phyloP scores from a whole-genome alignment of 129 eudicot species.

The Oenanthe sinensis region DNA sequence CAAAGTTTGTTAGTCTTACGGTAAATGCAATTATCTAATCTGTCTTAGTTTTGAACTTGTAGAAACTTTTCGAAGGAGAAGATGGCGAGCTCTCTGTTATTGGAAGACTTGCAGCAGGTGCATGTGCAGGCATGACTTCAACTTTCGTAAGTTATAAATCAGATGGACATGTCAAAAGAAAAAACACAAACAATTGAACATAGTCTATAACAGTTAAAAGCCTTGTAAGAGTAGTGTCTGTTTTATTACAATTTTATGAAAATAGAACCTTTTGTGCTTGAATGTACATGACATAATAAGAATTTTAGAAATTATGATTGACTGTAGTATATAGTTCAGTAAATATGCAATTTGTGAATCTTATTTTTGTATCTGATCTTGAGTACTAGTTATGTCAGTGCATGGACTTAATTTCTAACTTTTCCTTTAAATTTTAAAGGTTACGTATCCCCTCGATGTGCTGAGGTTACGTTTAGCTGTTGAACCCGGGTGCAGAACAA shows the following conservation, averaged over 20 bases:
- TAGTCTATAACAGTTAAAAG: neutral
- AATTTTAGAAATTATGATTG: neutral
- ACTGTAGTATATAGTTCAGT: neutral
- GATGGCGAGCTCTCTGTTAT: constrained; percentile 73
- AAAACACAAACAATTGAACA: neutral
- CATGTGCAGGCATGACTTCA: constrained; percentile 98
- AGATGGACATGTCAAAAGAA: neutral
- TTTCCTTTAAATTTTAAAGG: constrained; percentile 30
- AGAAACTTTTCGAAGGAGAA: constrained; percentile 63
- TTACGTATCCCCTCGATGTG: constrained; percentile 85
- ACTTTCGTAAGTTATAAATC: constrained; percentile 42
- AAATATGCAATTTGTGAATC: neutral
- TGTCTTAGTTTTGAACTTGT: constrained; percentile 8
- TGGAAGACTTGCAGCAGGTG: constrained; percentile 93
- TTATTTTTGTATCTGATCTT: constrained; percentile 1
- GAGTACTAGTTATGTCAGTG: neutral
- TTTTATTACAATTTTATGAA: neutral
- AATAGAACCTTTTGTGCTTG: neutral
- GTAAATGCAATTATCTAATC: constrained; percentile 12
- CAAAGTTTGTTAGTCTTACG: constrained; percentile 1
- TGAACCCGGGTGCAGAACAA: constrained; percentile 78
- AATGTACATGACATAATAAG: neutral
- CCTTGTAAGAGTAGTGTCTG: neutral
- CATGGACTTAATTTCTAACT: neutral
- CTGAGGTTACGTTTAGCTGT: constrained; percentile 91